These are phyloP conservation scores for Asterella californica DNA, from an alignment of 225 moss, liverwort and hornwort genomes.

Conservation along the genomic window DNA sequence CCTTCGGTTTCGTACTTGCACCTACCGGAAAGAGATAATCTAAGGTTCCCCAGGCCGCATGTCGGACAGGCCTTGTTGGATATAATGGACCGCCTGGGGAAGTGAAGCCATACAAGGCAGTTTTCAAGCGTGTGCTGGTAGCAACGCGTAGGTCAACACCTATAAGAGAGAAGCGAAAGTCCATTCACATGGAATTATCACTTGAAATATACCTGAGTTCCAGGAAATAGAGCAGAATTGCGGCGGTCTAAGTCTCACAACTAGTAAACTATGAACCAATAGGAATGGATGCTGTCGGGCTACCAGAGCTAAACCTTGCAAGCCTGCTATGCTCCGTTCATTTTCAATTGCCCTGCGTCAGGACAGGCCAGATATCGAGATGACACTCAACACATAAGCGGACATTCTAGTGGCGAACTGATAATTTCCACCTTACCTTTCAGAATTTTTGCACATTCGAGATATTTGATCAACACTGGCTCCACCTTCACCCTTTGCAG, in stretches of 20 bases:
- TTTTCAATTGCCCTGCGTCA: background rate
- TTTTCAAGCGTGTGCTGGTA: conserved; percentile 87
- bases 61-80: conserved; percentile 90
- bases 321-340: background rate
- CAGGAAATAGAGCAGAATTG: background rate
- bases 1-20: background rate
- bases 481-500: conserved; percentile 97
- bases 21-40: conserved; percentile 86
- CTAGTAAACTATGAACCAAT: background rate
- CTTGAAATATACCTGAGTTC: background rate
- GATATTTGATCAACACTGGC: conserved; percentile 83
- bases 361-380: background rate
- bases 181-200: background rate
- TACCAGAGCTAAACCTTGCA: background rate
- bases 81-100: conserved; percentile 97
- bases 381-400: background rate
- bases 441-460: conserved; percentile 72
- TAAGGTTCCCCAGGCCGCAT: conserved; percentile 92
- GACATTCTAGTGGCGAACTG: background rate
- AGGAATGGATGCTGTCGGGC: background rate
- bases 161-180: background rate
- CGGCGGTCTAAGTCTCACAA: background rate
- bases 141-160: conserved; percentile 73
- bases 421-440: conserved; percentile 49
- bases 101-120: conserved; percentile 86